Percentiles rank a stretch among this genome's conserved stretches.
Conservation (phyloP, 495 filamentous ascomycete genomes). For the Tuber brumale region DNA sequence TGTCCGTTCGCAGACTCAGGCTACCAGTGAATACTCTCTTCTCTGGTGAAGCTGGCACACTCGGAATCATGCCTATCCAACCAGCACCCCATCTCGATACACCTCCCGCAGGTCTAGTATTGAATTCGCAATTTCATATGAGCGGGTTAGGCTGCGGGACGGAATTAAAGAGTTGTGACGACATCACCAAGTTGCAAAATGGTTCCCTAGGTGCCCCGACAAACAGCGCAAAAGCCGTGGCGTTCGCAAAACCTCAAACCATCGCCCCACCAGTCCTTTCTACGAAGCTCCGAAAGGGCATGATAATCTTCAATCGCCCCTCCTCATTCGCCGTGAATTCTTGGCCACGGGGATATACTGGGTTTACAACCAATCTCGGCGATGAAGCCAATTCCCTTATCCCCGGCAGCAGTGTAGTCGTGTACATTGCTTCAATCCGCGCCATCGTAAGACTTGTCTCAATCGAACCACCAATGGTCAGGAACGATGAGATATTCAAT, state of each 20-base stretch:
- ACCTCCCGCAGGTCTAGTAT: not conserved
- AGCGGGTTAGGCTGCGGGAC: conserved; percentile 30
- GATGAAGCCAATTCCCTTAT: conserved; percentile 43
- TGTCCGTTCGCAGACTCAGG: conserved; percentile 80
- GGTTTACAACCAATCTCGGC: conserved; percentile 50
- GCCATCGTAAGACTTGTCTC: conserved; percentile 61
- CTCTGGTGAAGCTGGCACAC: conserved; percentile 80
- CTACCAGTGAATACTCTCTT: conserved; percentile 70
- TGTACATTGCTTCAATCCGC: conserved; percentile 82
- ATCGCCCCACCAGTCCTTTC: conserved; percentile 39
- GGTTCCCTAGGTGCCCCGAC: conserved; percentile 7
- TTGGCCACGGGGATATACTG: conserved; percentile 47
- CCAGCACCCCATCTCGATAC: conserved; percentile 1
- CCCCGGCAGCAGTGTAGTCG: conserved; percentile 58
- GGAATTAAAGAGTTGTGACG: conserved; percentile 16
- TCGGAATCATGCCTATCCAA: conserved; percentile 61
- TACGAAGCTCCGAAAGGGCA: conserved; percentile 68
- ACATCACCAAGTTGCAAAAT: not conserved
- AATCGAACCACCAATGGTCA: conserved; percentile 41
- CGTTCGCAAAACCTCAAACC: conserved; percentile 40
- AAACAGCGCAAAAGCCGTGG: conserved; percentile 29
- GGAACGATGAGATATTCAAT: conserved; percentile 57
- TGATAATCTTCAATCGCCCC: conserved; percentile 50
- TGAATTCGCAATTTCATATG: conserved; percentile 15
- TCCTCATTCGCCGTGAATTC: not conserved